These are phyloP conservation scores for Marasmius tenuissimus DNA, from an alignment of 1,284 basidiomycete species.

Conservation along the genomic window DNA sequence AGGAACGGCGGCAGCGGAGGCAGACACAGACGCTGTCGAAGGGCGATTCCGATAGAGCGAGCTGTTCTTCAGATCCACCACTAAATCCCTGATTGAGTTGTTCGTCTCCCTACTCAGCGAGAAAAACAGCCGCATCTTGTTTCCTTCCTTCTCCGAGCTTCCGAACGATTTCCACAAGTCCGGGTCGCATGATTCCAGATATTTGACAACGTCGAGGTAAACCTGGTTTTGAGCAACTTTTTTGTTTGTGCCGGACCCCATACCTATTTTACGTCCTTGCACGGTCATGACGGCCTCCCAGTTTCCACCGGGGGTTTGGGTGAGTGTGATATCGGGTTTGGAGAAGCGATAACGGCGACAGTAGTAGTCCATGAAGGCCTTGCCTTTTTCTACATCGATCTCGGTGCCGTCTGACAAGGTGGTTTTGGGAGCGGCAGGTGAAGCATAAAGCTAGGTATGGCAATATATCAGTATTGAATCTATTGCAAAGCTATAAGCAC, in stretches of 20 bases:
- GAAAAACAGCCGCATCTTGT: constrained; percentile 75
- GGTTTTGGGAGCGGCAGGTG: constrained; percentile 25
- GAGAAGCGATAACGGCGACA: constrained; percentile 81
- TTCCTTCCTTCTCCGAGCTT: constrained; percentile 66
- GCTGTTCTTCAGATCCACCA: constrained; percentile 61
- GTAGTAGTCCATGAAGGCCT: constrained; percentile 95
- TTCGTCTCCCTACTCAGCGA: constrained; percentile 69
- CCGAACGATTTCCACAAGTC: constrained; percentile 79
- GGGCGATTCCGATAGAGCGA: constrained; percentile 42
- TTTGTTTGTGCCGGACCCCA: constrained; percentile 72
- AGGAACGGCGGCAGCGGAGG: constrained; percentile 5
- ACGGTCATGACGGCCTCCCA: constrained; percentile 90
- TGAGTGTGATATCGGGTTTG: constrained; percentile 77
- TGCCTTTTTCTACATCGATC: constrained; percentile 70
- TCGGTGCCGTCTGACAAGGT: constrained; percentile 65
- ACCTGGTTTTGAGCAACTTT: constrained; percentile 76
- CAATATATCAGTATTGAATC: constrained; percentile 23
- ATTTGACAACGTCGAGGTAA: constrained; percentile 87
- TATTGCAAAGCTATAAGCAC: constrained; percentile 34
- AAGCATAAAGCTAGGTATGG: constrained; percentile 27
- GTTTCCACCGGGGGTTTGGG: constrained; percentile 23
- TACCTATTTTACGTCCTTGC: constrained; percentile 77
- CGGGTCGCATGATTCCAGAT: constrained; percentile 83
- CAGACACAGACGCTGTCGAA: constrained; percentile 21
- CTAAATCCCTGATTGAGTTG: constrained; percentile 75